Base-by-base conservation (phyloP, 1,284 basidiomycete species). In the Leccinum pachyderme region DNA sequence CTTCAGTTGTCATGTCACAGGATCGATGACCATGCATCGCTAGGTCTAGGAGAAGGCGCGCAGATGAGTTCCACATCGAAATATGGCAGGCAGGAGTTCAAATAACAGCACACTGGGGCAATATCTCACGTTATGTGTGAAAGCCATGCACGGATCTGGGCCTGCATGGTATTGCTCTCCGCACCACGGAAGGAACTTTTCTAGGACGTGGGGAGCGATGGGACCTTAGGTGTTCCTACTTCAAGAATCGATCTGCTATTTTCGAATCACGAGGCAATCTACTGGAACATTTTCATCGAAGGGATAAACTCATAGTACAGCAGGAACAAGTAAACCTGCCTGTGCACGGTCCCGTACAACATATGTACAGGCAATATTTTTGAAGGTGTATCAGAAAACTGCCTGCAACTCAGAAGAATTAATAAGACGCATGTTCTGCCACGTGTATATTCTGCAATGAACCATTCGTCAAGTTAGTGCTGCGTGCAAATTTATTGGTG, bases 401-500 rank as follows among this genome's bases (percentile, higher is more conserved):
- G 56, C 68, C 68, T 73, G 67, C 52, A 57, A 66, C 70, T 57
- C 65, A 59, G 55, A 68, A 68, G 31, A 66, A 72, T 69, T 54
- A 69, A 73, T 67, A 65, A 5, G 31, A 58, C 46, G 50, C 47
- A 25, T 56, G 54, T 58, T 54, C 57, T 49, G 55, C 63, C 57
- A 63, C 37, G 54, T 57, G 50, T 39, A 7, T 58, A 64, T 56
- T 70, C 62, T 64, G 66, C 59, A 71, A 66, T 56, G 59, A 57
- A 58, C 62, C 52, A 68, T 61, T 51, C 47, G 54, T 71, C 43
- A 64, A 59, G 61, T 71, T 56, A 71, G 64, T 49, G 35, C 55
- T 49, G 52, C 35, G 41, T 8, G 52, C 28, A 27, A 46, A 32
- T 57, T 76, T 78, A 90, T 73, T 87, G 85, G 68, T 95, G 91